Evolutionary conservation across 2,329 filamentous ascomycete species (phyloP).

Genomic region (Chaetomium olivaceum): DNA sequence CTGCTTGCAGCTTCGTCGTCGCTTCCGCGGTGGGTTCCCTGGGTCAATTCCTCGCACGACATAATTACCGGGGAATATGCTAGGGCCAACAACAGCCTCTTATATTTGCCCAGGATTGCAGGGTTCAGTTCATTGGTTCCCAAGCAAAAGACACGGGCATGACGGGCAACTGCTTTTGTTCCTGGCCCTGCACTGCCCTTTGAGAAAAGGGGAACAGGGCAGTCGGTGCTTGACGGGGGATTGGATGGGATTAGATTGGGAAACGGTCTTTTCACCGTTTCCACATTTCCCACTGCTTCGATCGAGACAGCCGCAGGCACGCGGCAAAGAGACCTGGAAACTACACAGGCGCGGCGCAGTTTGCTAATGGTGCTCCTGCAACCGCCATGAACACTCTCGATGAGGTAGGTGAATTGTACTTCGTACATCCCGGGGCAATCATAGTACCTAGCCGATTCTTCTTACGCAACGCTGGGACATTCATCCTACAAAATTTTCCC

Average conservation of each 20-base stretch:
- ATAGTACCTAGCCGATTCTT: not conserved
- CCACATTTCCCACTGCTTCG: not conserved
- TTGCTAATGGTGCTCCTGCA: not conserved
- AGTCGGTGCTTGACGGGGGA: not conserved
- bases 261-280: not conserved
- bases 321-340: not conserved
- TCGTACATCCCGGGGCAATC: not conserved
- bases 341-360: not conserved
- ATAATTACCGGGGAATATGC: slow-evolving; percentile 21
- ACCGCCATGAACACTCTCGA: not conserved
- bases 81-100: slow-evolving; percentile 19
- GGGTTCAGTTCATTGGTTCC: slow-evolving; percentile 9
- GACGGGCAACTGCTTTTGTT: not conserved
- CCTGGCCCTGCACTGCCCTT: not conserved
- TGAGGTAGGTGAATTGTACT: too few relatives aligned
- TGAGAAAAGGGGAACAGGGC: not conserved
- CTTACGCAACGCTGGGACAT: not conserved
- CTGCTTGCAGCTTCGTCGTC: slow-evolving; percentile 28
- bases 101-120: slow-evolving; percentile 16
- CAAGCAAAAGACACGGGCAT: not conserved
- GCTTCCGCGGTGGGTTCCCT: slow-evolving; percentile 30
- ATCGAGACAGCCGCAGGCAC: not conserved
- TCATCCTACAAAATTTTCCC: not conserved
- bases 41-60: slow-evolving; percentile 16
- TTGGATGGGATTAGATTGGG: not conserved